Evolutionary conservation across 208 protist species (phyloP), one percentile per base, ranked within the genome.

Genomic region (Leishmania gerbilli): DNA sequence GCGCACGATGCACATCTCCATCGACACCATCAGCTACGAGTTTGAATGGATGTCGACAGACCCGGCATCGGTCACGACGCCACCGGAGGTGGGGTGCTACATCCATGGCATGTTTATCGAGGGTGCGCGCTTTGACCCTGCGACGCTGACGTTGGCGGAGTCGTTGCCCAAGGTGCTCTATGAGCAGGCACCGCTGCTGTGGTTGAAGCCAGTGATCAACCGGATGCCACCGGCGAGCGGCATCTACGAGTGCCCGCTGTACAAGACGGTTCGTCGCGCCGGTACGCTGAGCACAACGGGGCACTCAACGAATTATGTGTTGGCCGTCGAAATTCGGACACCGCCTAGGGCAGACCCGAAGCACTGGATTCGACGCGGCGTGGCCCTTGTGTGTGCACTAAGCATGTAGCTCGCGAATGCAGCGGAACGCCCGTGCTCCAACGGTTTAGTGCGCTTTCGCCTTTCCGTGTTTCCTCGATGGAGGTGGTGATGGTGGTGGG

Each of bases 281-380:
- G 99, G 99, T 79, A 98, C 96, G 40, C 87, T 99, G 31, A 99
- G 94, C 81, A 99, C 99, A 1, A 99, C 99, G 21, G 99, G 99
- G 2, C 99, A 99, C 88, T 99, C 97, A 11, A 99, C 99, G 64
- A 99, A 99, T 89, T 99, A 98, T 87, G 96, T 99, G 6, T 86
- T 99, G 19, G 92, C 94, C 8, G 89, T 98, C 24, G 96, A 99
- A 82, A 83, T 99, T n/a, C 97, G 92, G 13, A 96, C 95, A 17
- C 98, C 98, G 17, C 96, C 96, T 0, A 83, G 87, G 6, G 84
- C 91, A 77, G 87, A 97, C 62, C 87, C 93, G 9, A 93, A 92
- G 67, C 97, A 99, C 90, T 99, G 99, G 99, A 92, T 99, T 75
- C 97, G 97, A 74, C 91, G 98, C 49, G 99, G 99, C 82, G 96